Percentiles rank a stretch among this genome's conserved stretches.
phyloP scores from a whole-genome alignment of 768 basidiomycete genomes.

The Rhodotorula toruloides region DNA sequence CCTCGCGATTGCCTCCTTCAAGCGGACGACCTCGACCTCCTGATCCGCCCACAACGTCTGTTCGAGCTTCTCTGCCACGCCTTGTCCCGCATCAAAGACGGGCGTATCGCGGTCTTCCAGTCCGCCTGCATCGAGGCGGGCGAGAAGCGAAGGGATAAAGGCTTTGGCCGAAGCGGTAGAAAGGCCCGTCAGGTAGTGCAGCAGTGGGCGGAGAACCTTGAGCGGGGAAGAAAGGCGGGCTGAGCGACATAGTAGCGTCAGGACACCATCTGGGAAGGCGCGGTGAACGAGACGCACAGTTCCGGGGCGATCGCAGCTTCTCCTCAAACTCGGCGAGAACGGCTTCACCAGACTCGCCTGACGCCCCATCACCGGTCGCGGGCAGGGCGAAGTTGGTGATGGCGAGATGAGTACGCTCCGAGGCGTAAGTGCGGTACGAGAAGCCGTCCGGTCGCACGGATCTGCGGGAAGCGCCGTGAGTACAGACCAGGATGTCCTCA shows the following conservation, averaged over 20 bases:
- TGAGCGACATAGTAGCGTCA: too few relatives aligned
- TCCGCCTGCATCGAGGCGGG: too few relatives aligned
- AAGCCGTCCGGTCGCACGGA: background rate
- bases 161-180: background rate
- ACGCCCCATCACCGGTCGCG: too few relatives aligned
- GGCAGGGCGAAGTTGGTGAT: background rate
- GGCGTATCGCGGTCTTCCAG: too few relatives aligned
- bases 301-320: background rate
- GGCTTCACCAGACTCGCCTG: background rate
- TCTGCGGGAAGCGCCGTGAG: background rate
- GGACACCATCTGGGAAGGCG: background rate
- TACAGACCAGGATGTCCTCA: background rate
- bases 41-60: background rate
- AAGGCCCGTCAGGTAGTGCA: too few relatives aligned
- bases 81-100: fast-evolving
- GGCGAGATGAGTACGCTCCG: background rate
- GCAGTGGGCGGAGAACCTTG: too few relatives aligned
- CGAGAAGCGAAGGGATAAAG: background rate
- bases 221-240: background rate
- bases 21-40: background rate
- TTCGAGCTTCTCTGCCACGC: background rate
- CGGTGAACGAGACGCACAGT: conserved; percentile 1
- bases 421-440: background rate
- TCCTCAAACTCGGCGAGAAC: background rate
- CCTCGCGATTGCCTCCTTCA: background rate